These are phyloP conservation scores for Komagataella mondaviorum DNA, from an alignment of 805 yeast species.

Conservation along the genomic window DNA sequence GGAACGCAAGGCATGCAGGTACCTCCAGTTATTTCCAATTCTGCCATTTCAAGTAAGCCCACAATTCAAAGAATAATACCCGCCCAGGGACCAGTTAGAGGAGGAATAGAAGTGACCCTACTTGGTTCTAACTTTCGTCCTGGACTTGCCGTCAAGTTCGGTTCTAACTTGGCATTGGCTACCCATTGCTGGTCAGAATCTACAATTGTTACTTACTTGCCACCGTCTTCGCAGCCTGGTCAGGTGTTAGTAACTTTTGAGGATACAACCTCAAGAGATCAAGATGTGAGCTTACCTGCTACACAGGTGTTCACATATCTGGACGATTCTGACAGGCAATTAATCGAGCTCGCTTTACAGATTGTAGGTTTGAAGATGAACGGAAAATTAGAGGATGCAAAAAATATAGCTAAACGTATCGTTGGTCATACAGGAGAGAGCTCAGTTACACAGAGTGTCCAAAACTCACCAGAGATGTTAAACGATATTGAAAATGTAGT, in stretches of 20 bases:
- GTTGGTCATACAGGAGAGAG: conserved; percentile 47
- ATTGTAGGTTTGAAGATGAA: conserved; percentile 96
- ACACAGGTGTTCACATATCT: conserved; percentile 71
- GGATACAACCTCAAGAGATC: conserved; percentile 10
- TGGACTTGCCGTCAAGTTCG: conserved; percentile 77
- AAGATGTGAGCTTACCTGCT: conserved; percentile 5
- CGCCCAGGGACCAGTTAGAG: conserved; percentile 88
- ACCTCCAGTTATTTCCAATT: background rate
- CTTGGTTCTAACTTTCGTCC: conserved; percentile 79
- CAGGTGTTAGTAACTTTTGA: conserved; percentile 79
- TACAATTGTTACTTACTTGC: conserved; percentile 85
- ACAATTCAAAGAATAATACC: conserved; percentile 82
- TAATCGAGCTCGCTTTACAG: conserved; percentile 89
- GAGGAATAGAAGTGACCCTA: conserved; percentile 91
- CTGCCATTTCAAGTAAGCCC: conserved; percentile 22
- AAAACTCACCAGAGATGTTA: background rate
- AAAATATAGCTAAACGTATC: conserved; percentile 82
- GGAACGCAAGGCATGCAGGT: background rate
- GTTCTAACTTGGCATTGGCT: conserved; percentile 62
- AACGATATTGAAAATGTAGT: conserved; percentile 5
- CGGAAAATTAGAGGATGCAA: conserved; percentile 89
- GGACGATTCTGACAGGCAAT: conserved; percentile 90
- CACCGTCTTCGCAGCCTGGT: conserved; percentile 84
- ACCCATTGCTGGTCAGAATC: conserved; percentile 96
- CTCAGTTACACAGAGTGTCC: conserved; percentile 4